phyloP scores from a whole-genome alignment of 2,329 filamentous ascomycete genomes.

The Ophiobolus disseminans region DNA sequence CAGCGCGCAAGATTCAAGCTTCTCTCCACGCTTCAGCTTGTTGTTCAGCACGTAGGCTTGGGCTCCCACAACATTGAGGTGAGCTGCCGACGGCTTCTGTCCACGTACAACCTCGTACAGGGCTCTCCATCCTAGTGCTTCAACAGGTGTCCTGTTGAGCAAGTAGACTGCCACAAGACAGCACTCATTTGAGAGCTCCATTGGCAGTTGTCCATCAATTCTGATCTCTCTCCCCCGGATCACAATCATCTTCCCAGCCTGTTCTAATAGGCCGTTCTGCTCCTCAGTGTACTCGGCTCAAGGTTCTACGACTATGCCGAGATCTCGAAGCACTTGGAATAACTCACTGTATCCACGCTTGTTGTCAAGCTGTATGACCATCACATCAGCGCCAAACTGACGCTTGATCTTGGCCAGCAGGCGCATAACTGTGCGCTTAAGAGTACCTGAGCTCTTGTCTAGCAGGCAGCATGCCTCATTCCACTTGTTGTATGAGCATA shows the following conservation, averaged over 20 bases:
- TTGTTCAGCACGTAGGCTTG: no score
- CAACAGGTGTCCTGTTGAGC: constrained; percentile 11
- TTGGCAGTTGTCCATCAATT: neutral
- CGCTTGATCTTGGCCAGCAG: constrained; percentile 10
- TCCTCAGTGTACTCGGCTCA: constrained; percentile 6
- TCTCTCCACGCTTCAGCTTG: no score
- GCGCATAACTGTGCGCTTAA: constrained; percentile 4
- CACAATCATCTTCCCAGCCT: neutral
- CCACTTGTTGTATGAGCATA: constrained; percentile 9
- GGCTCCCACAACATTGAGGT: neutral
- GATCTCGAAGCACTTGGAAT: constrained; percentile 4
- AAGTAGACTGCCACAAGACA: neutral
- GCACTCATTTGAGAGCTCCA: constrained; percentile 1
- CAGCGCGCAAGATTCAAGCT: no score
- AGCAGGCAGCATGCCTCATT: constrained; percentile 5
- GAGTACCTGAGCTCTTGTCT: neutral
- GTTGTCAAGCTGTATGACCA: constrained; percentile 6
- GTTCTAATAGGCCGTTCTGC: constrained; percentile 9
- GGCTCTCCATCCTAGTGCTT: constrained; percentile 11
- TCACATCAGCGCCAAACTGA: constrained; percentile 5
- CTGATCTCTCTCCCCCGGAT: constrained; percentile 1
- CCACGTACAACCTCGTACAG: constrained; percentile 9
- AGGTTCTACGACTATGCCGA: constrained; percentile 9
- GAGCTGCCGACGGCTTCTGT: constrained; percentile 1
- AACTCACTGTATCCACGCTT: constrained; percentile 8